Conservation (phyloP, 169 alveolate genomes). For the Plasmodium yoelii region DNA sequence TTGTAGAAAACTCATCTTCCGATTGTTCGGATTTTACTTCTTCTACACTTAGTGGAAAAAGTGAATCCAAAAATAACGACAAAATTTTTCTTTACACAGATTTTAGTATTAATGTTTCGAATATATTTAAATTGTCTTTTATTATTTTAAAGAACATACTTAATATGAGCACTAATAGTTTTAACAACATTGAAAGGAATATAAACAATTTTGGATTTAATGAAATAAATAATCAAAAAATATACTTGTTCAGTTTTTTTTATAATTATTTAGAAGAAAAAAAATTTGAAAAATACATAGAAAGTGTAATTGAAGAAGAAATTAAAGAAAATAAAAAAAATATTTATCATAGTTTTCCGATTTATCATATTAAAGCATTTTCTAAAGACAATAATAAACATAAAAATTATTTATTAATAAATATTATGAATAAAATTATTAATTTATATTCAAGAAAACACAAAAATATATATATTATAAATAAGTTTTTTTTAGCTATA, state of each 20-base stretch:
- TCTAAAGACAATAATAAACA: conserved; percentile 52
- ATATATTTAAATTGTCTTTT: conserved; percentile 63
- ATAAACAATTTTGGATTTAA: conserved; percentile 1
- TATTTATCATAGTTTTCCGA: conserved; percentile 45
- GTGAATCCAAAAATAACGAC: conserved; percentile 24
- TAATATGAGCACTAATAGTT: conserved; percentile 16
- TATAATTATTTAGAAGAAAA: conserved; percentile 68
- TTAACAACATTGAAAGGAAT: conserved; percentile 6
- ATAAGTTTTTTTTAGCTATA: conserved; percentile 63
- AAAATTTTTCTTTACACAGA: conserved; percentile 21
- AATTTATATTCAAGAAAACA: conserved; percentile 47
- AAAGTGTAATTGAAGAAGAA: conserved; percentile 9
- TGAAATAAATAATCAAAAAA: conserved; percentile 5
- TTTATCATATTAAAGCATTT: conserved; percentile 53
- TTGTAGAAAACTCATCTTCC: background rate
- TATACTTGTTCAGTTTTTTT: conserved; percentile 25
- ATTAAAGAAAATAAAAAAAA: conserved; percentile 4
- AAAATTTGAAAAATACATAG: conserved; percentile 48
- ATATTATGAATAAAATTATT: conserved; percentile 66
- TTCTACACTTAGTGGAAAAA: conserved; percentile 20
- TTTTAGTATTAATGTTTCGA: conserved; percentile 56
- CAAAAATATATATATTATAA: conserved; percentile 28
- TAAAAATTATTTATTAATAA: conserved; percentile 30
- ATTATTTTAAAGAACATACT: conserved; percentile 55
- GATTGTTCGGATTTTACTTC: conserved; percentile 22